Evolutionary conservation across 352 stramenopile genomes (phyloP), one percentile per base, ranked within the genome.

Genomic region (Phytophthora tentaculata): DNA sequence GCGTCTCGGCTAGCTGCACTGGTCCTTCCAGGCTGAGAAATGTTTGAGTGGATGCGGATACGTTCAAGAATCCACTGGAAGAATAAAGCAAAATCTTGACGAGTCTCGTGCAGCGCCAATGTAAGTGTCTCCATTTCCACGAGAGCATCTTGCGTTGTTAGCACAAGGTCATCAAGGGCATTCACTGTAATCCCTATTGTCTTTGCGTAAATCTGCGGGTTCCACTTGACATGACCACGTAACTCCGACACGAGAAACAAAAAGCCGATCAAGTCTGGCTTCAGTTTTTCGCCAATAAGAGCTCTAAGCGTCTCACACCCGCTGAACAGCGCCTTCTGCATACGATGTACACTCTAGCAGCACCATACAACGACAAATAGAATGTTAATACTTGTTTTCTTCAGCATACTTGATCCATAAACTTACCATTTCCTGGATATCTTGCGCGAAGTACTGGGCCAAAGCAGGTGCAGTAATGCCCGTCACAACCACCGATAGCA

Each of bases 391-490:
- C 9, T 26, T n/a, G n/a, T n/a, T n/a, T n/a, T n/a, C n/a, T n/a
- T n/a, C n/a, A n/a, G n/a, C n/a, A n/a, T n/a, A n/a, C n/a, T n/a
- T n/a, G n/a, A n/a, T n/a, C n/a, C n/a, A n/a, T n/a, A n/a, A n/a
- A 67, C 74, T 32, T 63, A 91, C 85, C 80, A 90, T 88, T 68
- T 92, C 86, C 49, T 92, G 83, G 49, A 94, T 94, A 58, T 94
- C 83, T 66, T 94, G 86, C 2, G 86, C 83, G 65, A 94, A 94
- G 48, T 90, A 94, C 55, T 94, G 86, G 1, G 82, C 80, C 6
- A 94, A 63, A 13, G 82, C 83, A 23, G 86, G 86, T 7, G 82
- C 69, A 20, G 79, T 82, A 49, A 91, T 88, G 0, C 86, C 86
- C 8, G 69, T 86, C 1, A 80, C 81, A 16, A 86, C 61, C 5